phyloP scores from a whole-genome alignment of 306 rosid genomes.

The Oemleria cerasiformis region DNA sequence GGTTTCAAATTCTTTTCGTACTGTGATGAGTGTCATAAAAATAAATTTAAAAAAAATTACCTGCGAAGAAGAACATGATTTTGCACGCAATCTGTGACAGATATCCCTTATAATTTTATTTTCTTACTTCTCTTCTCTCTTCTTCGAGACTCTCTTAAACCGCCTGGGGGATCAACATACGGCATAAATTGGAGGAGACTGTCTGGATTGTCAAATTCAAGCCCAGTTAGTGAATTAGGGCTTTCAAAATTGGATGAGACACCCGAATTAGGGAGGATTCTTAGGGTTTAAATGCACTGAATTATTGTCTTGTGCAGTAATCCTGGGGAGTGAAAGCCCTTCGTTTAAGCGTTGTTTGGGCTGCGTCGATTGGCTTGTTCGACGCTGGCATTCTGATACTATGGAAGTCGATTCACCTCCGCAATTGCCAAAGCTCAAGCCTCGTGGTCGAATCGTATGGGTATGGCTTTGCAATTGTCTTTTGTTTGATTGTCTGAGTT shows the following conservation, averaged over 20 bases:
- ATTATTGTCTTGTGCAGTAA: conserved; percentile 22
- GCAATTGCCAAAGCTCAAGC: conserved; percentile 36
- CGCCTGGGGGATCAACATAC: neutral
- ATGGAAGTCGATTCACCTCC: conserved; percentile 69
- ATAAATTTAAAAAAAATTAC: neutral
- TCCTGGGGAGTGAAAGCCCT: conserved; percentile 62
- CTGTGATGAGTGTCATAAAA: neutral
- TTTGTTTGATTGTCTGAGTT: neutral
- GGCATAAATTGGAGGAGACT: too few relatives aligned
- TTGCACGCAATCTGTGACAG: conserved; percentile 1
- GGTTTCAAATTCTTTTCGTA: neutral
- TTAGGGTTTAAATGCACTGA: conserved; percentile 23
- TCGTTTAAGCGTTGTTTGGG: conserved; percentile 49
- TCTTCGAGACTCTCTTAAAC: neutral
- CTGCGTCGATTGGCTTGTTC: conserved; percentile 47
- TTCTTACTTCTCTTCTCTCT: neutral
- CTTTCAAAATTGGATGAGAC: neutral
- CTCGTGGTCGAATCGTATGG: conserved; percentile 74
- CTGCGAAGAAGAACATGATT: neutral
- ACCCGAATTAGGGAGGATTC: neutral
- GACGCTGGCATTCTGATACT: conserved; percentile 44
- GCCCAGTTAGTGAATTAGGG: conserved; percentile 27
- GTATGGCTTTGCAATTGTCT: conserved; percentile 26
- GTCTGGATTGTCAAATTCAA: neutral
- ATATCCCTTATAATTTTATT: neutral